Percentiles rank a stretch among this genome's conserved stretches.
These are phyloP conservation scores for Hydrangea macrophylla DNA, from an alignment of 148 eudicot species.

Conservation along the genomic window DNA sequence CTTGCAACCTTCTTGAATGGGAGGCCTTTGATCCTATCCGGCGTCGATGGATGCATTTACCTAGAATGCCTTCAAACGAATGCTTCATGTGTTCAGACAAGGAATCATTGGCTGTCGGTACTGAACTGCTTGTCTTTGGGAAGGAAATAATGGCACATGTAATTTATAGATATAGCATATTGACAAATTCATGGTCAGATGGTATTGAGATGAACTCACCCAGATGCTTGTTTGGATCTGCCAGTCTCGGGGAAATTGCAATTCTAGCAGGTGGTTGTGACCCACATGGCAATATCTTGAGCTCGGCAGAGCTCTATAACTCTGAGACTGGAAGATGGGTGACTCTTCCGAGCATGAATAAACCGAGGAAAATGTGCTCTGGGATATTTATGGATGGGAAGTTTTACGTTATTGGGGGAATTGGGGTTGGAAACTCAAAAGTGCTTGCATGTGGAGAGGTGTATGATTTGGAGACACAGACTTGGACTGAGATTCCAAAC, in stretches of 20 bases:
- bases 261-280: constrained; percentile 29
- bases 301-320: constrained; percentile 32
- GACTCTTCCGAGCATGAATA: constrained; percentile 31
- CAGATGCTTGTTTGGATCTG: constrained; percentile 27
- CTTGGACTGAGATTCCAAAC: constrained; percentile 30
- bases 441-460: constrained; percentile 34
- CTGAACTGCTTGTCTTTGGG: constrained; percentile 27
- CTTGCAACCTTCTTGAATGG: constrained; percentile 26
- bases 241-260: constrained; percentile 22
- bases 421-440: constrained; percentile 16
- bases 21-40: constrained; percentile 25
- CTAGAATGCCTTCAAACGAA: constrained; percentile 18
- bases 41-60: constrained; percentile 24
- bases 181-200: constrained; percentile 24
- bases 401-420: constrained; percentile 37
- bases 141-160: constrained; percentile 19
- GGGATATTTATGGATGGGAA: constrained; percentile 37
- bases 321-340: constrained; percentile 29
- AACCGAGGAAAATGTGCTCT: constrained; percentile 35
- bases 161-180: constrained; percentile 21
- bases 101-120: constrained; percentile 30
- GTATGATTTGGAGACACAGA: constrained; percentile 24
- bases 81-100: constrained; percentile 28
- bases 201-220: constrained; percentile 18
- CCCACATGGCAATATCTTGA: constrained; percentile 20